Percentiles rank a stretch among this genome's conserved stretches.
Conservation (phyloP, 1,284 basidiomycete genomes). For the Veloboletus limbatus region DNA sequence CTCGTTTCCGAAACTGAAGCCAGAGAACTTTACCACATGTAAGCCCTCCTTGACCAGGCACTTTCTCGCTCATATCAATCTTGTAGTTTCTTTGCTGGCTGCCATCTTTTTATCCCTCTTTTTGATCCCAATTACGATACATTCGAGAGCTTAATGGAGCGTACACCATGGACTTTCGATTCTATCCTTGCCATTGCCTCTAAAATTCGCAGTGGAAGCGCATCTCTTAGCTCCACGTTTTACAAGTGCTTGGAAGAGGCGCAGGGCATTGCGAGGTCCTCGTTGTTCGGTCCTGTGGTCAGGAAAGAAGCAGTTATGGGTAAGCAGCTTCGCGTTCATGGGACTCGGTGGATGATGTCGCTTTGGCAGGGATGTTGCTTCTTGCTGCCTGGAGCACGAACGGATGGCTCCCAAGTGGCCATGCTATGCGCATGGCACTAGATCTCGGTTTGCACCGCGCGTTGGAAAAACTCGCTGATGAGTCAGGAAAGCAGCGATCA, state of each 20-base stretch:
- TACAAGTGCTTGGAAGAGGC: constrained; percentile 91
- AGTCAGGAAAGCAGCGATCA: constrained; percentile 58
- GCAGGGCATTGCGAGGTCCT: constrained; percentile 89
- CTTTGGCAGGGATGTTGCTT: constrained; percentile 73
- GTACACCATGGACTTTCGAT: constrained; percentile 91
- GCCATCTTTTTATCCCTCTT: constrained; percentile 91
- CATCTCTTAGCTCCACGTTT: constrained; percentile 79
- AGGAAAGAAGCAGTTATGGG: constrained; percentile 93
- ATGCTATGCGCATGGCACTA: constrained; percentile 92
- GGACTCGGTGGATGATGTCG: constrained; percentile 7
- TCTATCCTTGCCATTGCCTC: constrained; percentile 87
- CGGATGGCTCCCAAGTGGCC: constrained; percentile 89
- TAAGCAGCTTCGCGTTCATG: constrained; percentile 28
- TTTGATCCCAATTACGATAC: constrained; percentile 90
- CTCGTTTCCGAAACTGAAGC: constrained; percentile 76
- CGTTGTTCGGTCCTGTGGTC: constrained; percentile 88
- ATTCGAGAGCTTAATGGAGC: constrained; percentile 84
- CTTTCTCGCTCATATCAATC: constrained; percentile 16
- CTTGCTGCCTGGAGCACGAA: constrained; percentile 92
- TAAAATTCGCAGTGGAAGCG: constrained; percentile 88
- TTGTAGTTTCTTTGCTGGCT: constrained; percentile 88
- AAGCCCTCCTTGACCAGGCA: constrained; percentile 22
- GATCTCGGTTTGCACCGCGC: constrained; percentile 90
- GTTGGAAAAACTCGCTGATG: constrained; percentile 85
- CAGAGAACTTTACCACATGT: constrained; percentile 82